Percentiles rank a stretch among this genome's conserved stretches.
phyloP scores from a whole-genome alignment of 345 rosid genomes.

The Melaleuca alternifolia region DNA sequence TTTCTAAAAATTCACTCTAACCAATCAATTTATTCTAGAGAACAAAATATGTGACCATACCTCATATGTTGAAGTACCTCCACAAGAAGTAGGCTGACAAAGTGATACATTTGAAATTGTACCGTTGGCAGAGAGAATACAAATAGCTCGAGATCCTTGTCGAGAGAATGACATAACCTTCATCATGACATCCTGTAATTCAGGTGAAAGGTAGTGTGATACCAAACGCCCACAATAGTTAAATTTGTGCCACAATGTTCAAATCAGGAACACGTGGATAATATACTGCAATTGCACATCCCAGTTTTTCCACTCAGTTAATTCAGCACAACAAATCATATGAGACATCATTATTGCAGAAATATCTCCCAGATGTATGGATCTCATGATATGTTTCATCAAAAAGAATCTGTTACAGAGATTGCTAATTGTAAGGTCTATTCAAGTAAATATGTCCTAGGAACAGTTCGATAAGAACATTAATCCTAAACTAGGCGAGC shows the following conservation, averaged over 20 bases:
- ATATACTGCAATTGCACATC: not conserved
- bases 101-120: constrained; percentile 82
- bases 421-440: not conserved
- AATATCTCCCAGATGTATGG: not conserved
- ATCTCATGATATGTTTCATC: not conserved
- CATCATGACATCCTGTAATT: constrained; percentile 76
- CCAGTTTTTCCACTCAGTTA: not conserved
- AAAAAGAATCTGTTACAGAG: not conserved
- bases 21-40: not conserved
- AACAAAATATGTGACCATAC: constrained; percentile 19
- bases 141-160: constrained; percentile 74
- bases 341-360: not conserved
- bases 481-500: not conserved
- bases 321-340: not conserved
- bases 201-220: not conserved
- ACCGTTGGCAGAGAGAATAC: constrained; percentile 83
- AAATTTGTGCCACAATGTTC: not conserved
- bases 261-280: not conserved
- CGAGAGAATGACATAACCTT: constrained; percentile 87
- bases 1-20: not conserved
- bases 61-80: constrained; percentile 95
- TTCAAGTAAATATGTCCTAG: not conserved
- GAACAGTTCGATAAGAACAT: not conserved
- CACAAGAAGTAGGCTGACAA: constrained; percentile 71
- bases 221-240: not conserved